Percentiles rank a stretch among this genome's conserved stretches.
phyloP scores from a whole-genome alignment of 345 rosid genomes.

The Gossypium raimondii region DNA sequence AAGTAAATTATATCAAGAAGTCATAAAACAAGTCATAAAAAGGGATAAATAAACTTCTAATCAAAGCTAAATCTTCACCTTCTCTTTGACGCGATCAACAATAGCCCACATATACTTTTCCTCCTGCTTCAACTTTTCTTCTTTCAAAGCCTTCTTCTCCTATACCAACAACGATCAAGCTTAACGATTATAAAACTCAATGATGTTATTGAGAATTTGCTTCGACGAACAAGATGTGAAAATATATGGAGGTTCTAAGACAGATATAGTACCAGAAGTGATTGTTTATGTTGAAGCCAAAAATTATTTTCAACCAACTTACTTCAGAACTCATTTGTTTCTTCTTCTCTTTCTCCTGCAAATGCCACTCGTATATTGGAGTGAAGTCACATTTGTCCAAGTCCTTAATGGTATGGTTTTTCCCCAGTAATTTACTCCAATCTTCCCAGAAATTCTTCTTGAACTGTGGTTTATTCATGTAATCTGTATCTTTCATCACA shows the following conservation, averaged over 20 bases:
- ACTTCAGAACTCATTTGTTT: conserved; percentile 93
- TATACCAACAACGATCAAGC: conserved; percentile 15
- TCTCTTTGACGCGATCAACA: conserved; percentile 93
- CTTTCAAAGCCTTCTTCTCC: conserved; percentile 93
- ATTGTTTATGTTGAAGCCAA: neutral
- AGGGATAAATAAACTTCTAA: neutral
- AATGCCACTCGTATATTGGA: conserved; percentile 90
- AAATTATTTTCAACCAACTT: conserved; percentile 19
- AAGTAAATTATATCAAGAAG: neutral
- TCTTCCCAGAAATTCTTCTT: conserved; percentile 91
- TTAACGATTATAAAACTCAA: conserved; percentile 10
- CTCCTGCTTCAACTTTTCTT: conserved; percentile 85
- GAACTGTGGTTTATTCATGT: conserved; percentile 73
- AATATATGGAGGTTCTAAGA: neutral
- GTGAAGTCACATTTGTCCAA: conserved; percentile 76
- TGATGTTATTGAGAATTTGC: neutral
- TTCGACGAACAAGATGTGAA: neutral
- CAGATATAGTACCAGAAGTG: neutral
- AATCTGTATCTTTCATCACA: conserved; percentile 93
- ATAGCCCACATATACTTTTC: conserved; percentile 98
- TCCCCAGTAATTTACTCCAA: conserved; percentile 81
- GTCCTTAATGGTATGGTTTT: conserved; percentile 73
- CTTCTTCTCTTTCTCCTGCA: conserved; percentile 91
- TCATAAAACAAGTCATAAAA: neutral
- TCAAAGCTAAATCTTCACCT: conserved; percentile 39